These are phyloP conservation scores for Colletotrichum sublineola DNA, from an alignment of 2,329 filamentous ascomycete genomes.

Conservation along the genomic window DNA sequence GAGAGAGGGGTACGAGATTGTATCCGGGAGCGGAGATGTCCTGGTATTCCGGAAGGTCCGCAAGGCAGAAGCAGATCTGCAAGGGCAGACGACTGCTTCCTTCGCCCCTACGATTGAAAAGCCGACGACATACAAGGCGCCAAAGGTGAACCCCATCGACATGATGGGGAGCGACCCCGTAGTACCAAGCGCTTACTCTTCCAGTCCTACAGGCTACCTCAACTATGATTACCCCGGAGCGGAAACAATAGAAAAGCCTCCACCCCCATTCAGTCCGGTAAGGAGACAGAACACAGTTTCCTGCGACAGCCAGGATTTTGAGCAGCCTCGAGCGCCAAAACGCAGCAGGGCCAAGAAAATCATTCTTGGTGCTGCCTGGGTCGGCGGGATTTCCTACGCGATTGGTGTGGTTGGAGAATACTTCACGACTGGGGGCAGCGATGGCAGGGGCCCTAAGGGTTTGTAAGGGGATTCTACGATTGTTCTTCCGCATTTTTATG, in stretches of 20 bases:
- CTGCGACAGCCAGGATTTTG: slow-evolving; percentile 56
- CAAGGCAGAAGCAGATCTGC: slow-evolving; percentile 46
- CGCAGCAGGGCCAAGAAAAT: slow-evolving; percentile 61
- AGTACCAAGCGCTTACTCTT: slow-evolving; percentile 66
- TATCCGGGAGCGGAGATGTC: slow-evolving; percentile 72
- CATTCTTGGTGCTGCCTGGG: slow-evolving; percentile 65
- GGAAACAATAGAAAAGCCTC: slow-evolving; percentile 49
- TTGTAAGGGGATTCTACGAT: not conserved
- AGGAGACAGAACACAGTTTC: slow-evolving; percentile 52
- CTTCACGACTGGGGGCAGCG: slow-evolving; percentile 62
- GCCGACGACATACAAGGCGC: slow-evolving; percentile 39
- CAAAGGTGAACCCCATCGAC: slow-evolving; percentile 70
- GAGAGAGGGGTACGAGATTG: slow-evolving; percentile 74
- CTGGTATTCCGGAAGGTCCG: slow-evolving; percentile 76
- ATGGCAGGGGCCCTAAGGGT: slow-evolving; percentile 54
- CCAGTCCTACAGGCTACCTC: slow-evolving; percentile 75
- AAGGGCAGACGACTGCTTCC: slow-evolving; percentile 6
- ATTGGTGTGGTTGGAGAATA: slow-evolving; percentile 71
- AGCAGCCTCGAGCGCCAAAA: slow-evolving; percentile 58
- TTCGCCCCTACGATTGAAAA: slow-evolving; percentile 31
- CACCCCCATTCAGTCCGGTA: slow-evolving; percentile 57
- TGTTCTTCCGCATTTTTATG: not conserved
- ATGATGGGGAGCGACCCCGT: slow-evolving; percentile 61
- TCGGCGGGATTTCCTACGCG: slow-evolving; percentile 69
- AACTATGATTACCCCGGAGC: slow-evolving; percentile 65